Conservation (phyloP, 2,329 filamentous ascomycete genomes). For the Colletotrichum sojae region DNA sequence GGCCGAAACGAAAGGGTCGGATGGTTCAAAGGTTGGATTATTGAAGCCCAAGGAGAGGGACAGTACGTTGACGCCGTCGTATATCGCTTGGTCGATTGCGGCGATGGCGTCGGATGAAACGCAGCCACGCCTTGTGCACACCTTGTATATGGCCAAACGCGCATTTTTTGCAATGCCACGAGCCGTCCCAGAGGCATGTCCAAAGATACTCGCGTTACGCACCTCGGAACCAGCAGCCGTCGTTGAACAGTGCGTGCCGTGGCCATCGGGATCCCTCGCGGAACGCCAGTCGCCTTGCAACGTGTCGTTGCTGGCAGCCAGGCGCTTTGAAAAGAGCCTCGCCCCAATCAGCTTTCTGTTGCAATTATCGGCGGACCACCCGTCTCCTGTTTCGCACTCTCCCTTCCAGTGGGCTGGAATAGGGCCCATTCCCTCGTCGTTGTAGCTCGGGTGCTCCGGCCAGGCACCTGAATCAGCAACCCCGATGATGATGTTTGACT, state of each 20-base stretch:
- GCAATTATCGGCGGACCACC: slow-evolving; percentile 28
- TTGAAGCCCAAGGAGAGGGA: not conserved
- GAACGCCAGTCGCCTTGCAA: not conserved
- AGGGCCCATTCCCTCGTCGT: slow-evolving; percentile 32
- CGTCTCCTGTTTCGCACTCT: slow-evolving; percentile 24
- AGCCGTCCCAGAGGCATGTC: slow-evolving; percentile 23
- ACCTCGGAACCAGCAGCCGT: slow-evolving; percentile 23
- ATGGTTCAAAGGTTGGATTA: not conserved
- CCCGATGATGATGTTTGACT: slow-evolving; percentile 38
- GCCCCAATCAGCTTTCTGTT: slow-evolving; percentile 41
- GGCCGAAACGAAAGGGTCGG: not conserved
- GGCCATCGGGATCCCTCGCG: slow-evolving; percentile 9
- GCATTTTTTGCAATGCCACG: slow-evolving; percentile 23
- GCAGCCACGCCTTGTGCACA: slow-evolving; percentile 11
- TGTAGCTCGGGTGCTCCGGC: slow-evolving; percentile 40
- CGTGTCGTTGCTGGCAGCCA: not conserved
- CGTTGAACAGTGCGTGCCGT: slow-evolving; percentile 24
- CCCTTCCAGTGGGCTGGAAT: slow-evolving; percentile 36
- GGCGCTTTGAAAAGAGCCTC: slow-evolving; percentile 28
- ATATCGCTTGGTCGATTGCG: slow-evolving; percentile 26
- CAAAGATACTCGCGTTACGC: not conserved
- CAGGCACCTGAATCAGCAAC: slow-evolving; percentile 37
- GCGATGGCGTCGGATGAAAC: slow-evolving; percentile 18
- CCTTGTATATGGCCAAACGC: slow-evolving; percentile 29
- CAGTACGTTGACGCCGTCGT: slow-evolving; percentile 27